phyloP scores from a whole-genome alignment of 2,329 filamentous ascomycete genomes.

The Curvularia sp. region DNA sequence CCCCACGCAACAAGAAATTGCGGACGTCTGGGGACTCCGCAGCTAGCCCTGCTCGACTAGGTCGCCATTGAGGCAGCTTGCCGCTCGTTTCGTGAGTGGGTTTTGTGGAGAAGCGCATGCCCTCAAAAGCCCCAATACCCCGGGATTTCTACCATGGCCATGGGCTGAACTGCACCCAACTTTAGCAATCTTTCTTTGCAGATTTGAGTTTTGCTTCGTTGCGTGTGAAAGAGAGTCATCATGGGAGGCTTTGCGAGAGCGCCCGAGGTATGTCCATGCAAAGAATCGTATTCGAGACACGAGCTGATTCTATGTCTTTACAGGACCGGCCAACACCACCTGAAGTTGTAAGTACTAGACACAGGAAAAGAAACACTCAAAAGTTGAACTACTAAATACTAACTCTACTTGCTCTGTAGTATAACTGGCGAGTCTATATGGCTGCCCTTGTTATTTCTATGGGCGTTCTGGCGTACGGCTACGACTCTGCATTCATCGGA shows the following conservation, averaged over 20 bases:
- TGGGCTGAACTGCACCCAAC: neutral
- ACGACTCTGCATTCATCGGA: slow-evolving; percentile 63
- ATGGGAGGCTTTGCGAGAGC: slow-evolving; percentile 55
- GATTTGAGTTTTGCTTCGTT: neutral
- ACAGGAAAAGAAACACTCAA: neutral
- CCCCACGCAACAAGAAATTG: slow-evolving; percentile 21
- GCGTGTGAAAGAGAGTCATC: slow-evolving; percentile 3
- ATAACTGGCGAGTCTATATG: slow-evolving; percentile 61
- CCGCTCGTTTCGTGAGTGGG: slow-evolving; percentile 16
- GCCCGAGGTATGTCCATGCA: slow-evolving; percentile 46
- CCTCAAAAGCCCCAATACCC: slow-evolving; percentile 32
- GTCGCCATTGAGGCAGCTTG: slow-evolving; percentile 16
- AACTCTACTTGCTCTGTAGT: slow-evolving; percentile 27
- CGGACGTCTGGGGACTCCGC: slow-evolving; percentile 29
- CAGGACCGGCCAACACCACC: slow-evolving; percentile 61
- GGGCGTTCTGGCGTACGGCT: slow-evolving; percentile 55
- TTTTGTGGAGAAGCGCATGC: slow-evolving; percentile 31
- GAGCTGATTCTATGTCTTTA: neutral
- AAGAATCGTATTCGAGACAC: neutral
- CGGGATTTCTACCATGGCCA: slow-evolving; percentile 19
- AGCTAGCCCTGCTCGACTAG: slow-evolving; percentile 21
- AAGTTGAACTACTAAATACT: slow-evolving; percentile 12
- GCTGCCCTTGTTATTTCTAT: slow-evolving; percentile 59
- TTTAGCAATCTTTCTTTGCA: neutral
- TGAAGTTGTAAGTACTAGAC: slow-evolving; percentile 52